Percentiles rank a stretch among this genome's conserved stretches.
Evolutionary conservation across 1,284 basidiomycete species (phyloP).

Genomic region (Ceratorhiza oryzae-sativae): DNA sequence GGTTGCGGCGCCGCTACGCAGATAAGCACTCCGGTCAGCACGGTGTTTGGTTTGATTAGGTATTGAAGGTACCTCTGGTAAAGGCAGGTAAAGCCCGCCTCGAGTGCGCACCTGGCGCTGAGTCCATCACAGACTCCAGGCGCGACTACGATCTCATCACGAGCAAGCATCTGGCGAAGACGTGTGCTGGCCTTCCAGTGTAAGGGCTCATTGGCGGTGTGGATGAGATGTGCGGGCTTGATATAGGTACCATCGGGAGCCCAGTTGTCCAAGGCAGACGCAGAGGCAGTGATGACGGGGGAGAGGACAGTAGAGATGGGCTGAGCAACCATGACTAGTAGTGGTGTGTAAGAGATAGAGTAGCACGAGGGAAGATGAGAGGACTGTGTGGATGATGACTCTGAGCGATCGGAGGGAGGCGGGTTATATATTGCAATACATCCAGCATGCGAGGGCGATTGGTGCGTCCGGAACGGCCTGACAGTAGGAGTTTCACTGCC

Average conservation of each 20-base stretch:
- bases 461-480: too few relatives aligned
- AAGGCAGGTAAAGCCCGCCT: slow-evolving; percentile 76
- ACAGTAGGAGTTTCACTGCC: too few relatives aligned
- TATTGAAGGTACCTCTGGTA: slow-evolving; percentile 62
- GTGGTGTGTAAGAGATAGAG: not conserved
- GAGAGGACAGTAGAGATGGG: slow-evolving; percentile 6
- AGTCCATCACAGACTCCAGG: slow-evolving; percentile 74
- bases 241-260: not conserved
- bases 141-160: slow-evolving; percentile 78
- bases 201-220: slow-evolving; percentile 52
- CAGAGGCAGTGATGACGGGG: not conserved
- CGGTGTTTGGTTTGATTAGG: too few relatives aligned
- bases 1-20: slow-evolving; percentile 71
- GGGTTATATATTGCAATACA: not conserved
- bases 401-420: not conserved
- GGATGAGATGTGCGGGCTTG: slow-evolving; percentile 32
- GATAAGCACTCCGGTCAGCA: too few relatives aligned
- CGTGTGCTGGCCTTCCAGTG: slow-evolving; percentile 72
- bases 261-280: not conserved
- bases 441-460: too few relatives aligned
- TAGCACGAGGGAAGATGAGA: not conserved
- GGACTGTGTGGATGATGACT: not conserved
- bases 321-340: slow-evolving; percentile 15
- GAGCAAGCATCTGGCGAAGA: slow-evolving; percentile 75
- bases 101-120: slow-evolving; percentile 71